These are phyloP conservation scores for Diddensiella santjacobensis DNA, from an alignment of 805 yeast species.

Conservation along the genomic window DNA sequence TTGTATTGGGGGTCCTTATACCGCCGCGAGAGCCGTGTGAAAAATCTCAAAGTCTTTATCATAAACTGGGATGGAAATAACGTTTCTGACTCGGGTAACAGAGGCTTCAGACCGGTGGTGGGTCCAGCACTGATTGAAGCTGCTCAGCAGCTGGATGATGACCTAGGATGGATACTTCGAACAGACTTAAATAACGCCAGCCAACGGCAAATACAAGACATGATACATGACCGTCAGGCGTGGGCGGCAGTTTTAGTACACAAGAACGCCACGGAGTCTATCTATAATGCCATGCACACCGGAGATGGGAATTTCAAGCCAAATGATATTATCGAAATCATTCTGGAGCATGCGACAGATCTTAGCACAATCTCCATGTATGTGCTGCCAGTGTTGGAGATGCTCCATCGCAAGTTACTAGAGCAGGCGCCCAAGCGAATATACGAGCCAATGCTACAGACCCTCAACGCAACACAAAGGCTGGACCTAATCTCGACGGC, in stretches of 20 bases:
- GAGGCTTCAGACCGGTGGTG: not conserved
- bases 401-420: slow-evolving; percentile 36
- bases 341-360: slow-evolving; percentile 66
- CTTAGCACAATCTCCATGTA: slow-evolving; percentile 44
- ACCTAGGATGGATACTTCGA: slow-evolving; percentile 32
- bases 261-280: slow-evolving; percentile 44
- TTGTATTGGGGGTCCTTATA: slow-evolving; percentile 49
- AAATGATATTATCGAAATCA: slow-evolving; percentile 35
- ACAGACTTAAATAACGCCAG: slow-evolving; percentile 19
- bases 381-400: slow-evolving; percentile 42
- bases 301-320: slow-evolving; percentile 29
- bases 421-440: slow-evolving; percentile 22
- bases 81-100: not conserved
- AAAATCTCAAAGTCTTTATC: slow-evolving; percentile 40
- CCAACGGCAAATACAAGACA: slow-evolving; percentile 39
- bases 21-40: slow-evolving; percentile 31
- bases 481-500: slow-evolving; percentile 24
- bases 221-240: slow-evolving; percentile 51
- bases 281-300: slow-evolving; percentile 39
- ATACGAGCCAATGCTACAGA: slow-evolving; percentile 30
- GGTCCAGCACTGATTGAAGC: slow-evolving; percentile 1
- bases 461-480: slow-evolving; percentile 28
- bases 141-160: slow-evolving; percentile 16
- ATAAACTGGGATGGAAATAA: slow-evolving; percentile 35
- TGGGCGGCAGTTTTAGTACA: slow-evolving; percentile 62